A percentile compares a stretch with the other conserved stretches of the same genome.
phyloP scores from a whole-genome alignment of 257 asterid species.

The Plantago ovata region DNA sequence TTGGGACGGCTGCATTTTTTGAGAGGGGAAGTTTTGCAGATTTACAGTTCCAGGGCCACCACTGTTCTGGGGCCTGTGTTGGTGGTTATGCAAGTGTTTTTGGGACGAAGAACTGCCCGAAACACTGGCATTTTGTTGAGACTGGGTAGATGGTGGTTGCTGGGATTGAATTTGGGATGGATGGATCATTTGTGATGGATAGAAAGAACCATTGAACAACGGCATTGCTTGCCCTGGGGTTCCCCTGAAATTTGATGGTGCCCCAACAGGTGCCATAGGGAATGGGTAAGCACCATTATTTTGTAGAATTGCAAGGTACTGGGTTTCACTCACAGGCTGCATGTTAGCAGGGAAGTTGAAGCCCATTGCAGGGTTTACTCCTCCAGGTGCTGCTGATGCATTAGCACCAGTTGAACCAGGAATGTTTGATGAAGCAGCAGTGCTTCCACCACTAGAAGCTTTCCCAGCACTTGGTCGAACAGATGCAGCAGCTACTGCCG shows the following conservation, averaged over 20 bases:
- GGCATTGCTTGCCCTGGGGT: slow-evolving; percentile 77
- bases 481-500: slow-evolving; percentile 47
- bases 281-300: slow-evolving; percentile 65
- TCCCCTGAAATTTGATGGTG: slow-evolving; percentile 72
- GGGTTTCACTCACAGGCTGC: slow-evolving; percentile 59
- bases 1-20: slow-evolving; percentile 50
- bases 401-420: slow-evolving; percentile 31
- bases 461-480: slow-evolving; percentile 38
- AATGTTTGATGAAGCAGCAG: slow-evolving; percentile 27
- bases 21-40: slow-evolving; percentile 44
- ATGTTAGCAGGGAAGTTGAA: slow-evolving; percentile 71
- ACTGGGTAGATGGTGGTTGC: slow-evolving; percentile 35
- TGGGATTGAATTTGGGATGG: slow-evolving; percentile 64
- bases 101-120: slow-evolving; percentile 64
- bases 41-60: slow-evolving; percentile 38
- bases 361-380: slow-evolving; percentile 54
- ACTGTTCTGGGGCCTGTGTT: slow-evolving; percentile 45
- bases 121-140: slow-evolving; percentile 42
- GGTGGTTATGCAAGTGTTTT: slow-evolving; percentile 63
- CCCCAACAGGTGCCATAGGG: slow-evolving; percentile 70
- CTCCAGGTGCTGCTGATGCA: slow-evolving; percentile 31
- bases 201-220: slow-evolving; percentile 76
- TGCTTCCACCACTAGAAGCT: slow-evolving; percentile 6
- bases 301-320: slow-evolving; percentile 78
- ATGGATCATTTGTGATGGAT: slow-evolving; percentile 80